Percentiles rank a stretch among this genome's conserved stretches.
Evolutionary conservation across 495 filamentous ascomycete genomes (phyloP).

Genomic region (Daldinia loculata): DNA sequence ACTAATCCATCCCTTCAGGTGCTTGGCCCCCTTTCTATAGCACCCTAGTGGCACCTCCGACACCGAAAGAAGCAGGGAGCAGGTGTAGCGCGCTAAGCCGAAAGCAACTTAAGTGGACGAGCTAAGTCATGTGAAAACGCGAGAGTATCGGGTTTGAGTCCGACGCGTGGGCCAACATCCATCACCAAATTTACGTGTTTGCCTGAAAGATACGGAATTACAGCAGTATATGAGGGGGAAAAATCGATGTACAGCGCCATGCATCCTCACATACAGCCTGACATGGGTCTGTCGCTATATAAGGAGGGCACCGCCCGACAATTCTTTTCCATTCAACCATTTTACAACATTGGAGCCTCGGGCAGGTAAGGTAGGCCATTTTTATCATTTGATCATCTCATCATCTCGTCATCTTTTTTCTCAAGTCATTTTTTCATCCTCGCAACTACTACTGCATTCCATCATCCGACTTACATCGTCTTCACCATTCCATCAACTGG

Average conservation of each 20-base stretch:
- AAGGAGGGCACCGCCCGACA: slow-evolving; percentile 39
- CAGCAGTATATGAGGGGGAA: neutral
- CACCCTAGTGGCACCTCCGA: slow-evolving; percentile 17
- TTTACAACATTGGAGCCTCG: slow-evolving; percentile 25
- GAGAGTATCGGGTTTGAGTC: slow-evolving; percentile 41
- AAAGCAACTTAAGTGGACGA: slow-evolving; percentile 17
- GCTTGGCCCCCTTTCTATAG: slow-evolving; percentile 9
- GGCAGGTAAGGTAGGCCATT: slow-evolving; percentile 39
- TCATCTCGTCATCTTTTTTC: slow-evolving; percentile 10
- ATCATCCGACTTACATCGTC: slow-evolving; percentile 10
- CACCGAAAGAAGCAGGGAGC: slow-evolving; percentile 33
- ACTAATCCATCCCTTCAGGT: slow-evolving; percentile 8
- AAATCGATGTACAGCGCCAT: neutral
- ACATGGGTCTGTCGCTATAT: slow-evolving; percentile 48
- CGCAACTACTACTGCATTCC: neutral
- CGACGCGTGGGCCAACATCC: slow-evolving; percentile 47
- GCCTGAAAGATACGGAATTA: slow-evolving; percentile 39
- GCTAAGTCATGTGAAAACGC: slow-evolving; percentile 46
- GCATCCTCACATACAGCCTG: slow-evolving; percentile 28
- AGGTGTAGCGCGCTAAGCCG: slow-evolving; percentile 29
- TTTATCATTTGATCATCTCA: slow-evolving; percentile 20
- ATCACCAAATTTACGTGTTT: slow-evolving; percentile 48
- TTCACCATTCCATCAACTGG: neutral
- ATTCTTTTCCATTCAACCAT: slow-evolving; percentile 24
- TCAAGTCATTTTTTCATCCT: neutral